These are phyloP conservation scores for Pterocarpus macrocarpus DNA, from an alignment of 306 rosid species.

Conservation along the genomic window DNA sequence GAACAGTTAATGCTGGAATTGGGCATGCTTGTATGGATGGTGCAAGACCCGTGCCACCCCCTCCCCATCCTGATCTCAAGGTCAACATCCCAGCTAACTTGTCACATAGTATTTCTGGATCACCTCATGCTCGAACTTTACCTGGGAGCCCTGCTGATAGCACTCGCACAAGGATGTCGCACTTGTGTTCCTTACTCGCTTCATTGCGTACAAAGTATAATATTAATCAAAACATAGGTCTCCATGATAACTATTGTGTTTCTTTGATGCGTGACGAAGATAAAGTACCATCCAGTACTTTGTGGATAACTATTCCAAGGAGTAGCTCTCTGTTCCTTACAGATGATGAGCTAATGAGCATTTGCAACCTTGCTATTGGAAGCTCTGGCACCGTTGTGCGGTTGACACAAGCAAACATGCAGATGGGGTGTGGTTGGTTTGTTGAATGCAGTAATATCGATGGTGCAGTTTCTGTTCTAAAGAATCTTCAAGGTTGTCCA, in stretches of 20 bases:
- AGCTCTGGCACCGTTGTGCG: conserved; percentile 69
- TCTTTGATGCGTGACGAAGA: conserved; percentile 67
- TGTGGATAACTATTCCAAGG: conserved; percentile 69
- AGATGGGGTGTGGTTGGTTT: conserved; percentile 77
- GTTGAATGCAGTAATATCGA: conserved; percentile 77
- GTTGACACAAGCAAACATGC: conserved; percentile 68
- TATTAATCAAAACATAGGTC: conserved; percentile 63
- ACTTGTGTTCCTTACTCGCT: conserved; percentile 62
- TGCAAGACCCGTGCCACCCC: conserved; percentile 62
- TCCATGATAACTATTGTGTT: conserved; percentile 59
- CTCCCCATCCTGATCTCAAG: conserved; percentile 63
- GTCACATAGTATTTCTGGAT: conserved; percentile 55
- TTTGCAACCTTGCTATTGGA: conserved; percentile 74
- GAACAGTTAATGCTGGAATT: conserved; percentile 56
- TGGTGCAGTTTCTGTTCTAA: conserved; percentile 67
- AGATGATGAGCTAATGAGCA: conserved; percentile 73
- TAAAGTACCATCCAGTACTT: conserved; percentile 60
- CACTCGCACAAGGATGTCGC: conserved; percentile 65
- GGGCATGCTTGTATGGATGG: conserved; percentile 65
- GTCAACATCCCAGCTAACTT: conserved; percentile 58
- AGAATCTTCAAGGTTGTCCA: conserved; percentile 75
- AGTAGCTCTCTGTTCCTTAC: conserved; percentile 60
- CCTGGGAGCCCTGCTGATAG: conserved; percentile 69
- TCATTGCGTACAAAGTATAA: conserved; percentile 69
- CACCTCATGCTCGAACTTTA: conserved; percentile 66